These are phyloP conservation scores for Lactarius trivialis DNA, from an alignment of 768 basidiomycete genomes.

Conservation along the genomic window DNA sequence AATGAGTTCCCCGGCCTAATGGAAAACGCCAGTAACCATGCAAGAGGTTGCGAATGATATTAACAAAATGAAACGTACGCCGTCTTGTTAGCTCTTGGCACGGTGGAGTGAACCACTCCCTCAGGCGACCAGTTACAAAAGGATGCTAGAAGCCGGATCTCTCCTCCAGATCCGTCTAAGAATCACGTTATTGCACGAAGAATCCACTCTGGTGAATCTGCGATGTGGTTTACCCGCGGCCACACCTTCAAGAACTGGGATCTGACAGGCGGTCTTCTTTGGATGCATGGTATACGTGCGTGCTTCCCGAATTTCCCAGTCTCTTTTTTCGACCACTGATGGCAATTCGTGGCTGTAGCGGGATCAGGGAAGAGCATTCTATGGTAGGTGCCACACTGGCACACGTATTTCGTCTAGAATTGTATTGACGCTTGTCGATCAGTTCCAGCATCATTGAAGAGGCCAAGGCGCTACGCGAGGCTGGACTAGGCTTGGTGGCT, in stretches of 20 bases:
- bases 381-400: neutral
- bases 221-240: neutral
- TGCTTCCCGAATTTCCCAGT: neutral
- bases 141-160: neutral
- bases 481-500: neutral
- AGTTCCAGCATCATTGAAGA: conserved; percentile 8
- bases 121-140: neutral
- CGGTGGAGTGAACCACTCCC: no score
- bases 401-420: neutral
- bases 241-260: neutral
- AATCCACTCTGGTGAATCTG: neutral
- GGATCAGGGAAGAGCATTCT: neutral
- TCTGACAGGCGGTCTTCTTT: neutral
- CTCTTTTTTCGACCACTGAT: neutral
- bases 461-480: neutral
- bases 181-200: neutral
- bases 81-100: neutral
- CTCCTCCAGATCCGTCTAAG: neutral
- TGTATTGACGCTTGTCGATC: neutral
- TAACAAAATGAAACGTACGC: conserved; percentile 9
- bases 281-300: conserved; percentile 14
- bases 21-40: neutral
- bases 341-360: neutral
- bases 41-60: neutral
- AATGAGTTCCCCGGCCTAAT: neutral